Base-by-base conservation (phyloP, 106 monocot species). In the Acorus gramineus region DNA sequence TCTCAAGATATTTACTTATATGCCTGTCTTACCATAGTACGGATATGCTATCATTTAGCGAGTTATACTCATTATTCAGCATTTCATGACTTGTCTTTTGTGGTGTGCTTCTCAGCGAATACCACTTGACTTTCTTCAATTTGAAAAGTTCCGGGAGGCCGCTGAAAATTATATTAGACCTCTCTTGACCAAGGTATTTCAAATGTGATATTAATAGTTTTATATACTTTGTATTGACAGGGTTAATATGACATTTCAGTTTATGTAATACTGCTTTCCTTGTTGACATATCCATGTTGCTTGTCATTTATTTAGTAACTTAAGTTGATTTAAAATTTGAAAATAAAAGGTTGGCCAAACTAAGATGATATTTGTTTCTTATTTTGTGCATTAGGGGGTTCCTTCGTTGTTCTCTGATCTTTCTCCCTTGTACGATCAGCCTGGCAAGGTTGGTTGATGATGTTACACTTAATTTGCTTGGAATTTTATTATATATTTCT, bases 381-480 rank as follows among this genome's bases (percentile, higher is more conserved):
- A 47, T 13, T 67, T 28, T 63, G 14, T 71, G 28, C 28, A 28
- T 62, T 71, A 96, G 96, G 96, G 96, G 12, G 82, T 91, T 72
- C 96, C 90, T 72, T 96, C 96, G 7, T 80, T 96, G 65, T 96
- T 96, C 74, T 87, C 85, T 71, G 96, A 96, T 73, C 77, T 96
- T 28, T 87, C 81, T 50, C 96, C 90, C 3, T 73, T 96, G 61
- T 96, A 91, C 73, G 85, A 90, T 47, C 87, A 78, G 9, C 68
- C 68, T 59, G 81, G 77, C 56, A 96, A 96, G 96, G 96, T 96
- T 69, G 65, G 56, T 45, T 28, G 28, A 28, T 28, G 28, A 28
- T 28, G 0, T 28, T 28, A 28, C 28, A 28, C 28, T 28, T 28
- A 28, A 28, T 28, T 28, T 28, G 0, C 28, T 28, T 28, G 28